Conservation (phyloP, 495 filamentous ascomycete genomes). For the Jackrogersella multiformis region DNA sequence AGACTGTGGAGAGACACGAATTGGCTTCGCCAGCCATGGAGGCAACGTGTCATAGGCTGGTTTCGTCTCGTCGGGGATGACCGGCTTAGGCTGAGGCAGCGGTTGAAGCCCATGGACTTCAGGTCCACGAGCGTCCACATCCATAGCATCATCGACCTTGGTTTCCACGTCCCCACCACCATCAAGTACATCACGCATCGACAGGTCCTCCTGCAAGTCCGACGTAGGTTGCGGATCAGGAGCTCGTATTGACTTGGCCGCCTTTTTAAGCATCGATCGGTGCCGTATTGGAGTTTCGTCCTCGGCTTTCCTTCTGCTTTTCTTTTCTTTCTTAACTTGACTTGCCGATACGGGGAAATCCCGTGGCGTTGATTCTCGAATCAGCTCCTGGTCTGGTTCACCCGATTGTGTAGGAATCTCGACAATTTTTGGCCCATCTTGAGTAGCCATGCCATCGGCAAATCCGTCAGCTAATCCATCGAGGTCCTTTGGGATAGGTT, state of each 20-base stretch:
- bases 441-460: neutral
- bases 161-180: slow-evolving; percentile 39
- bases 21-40: slow-evolving; percentile 78
- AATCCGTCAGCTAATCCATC: slow-evolving; percentile 10
- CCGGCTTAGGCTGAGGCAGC: slow-evolving; percentile 76
- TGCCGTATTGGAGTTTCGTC: slow-evolving; percentile 50
- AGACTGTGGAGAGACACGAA: slow-evolving; percentile 66
- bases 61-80: slow-evolving; percentile 60
- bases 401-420: neutral
- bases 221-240: slow-evolving; percentile 34
- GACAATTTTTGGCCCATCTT: neutral
- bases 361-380: neutral
- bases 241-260: slow-evolving; percentile 56
- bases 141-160: slow-evolving; percentile 36
- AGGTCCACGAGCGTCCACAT: slow-evolving; percentile 46
- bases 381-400: neutral
- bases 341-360: slow-evolving; percentile 10
- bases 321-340: slow-evolving; percentile 45
- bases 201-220: slow-evolving; percentile 42
- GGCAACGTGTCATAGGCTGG: slow-evolving; percentile 67
- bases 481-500: neutral
- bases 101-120: slow-evolving; percentile 75
- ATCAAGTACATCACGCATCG: slow-evolving; percentile 44
- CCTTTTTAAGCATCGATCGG: slow-evolving; percentile 58
- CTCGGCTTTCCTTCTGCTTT: slow-evolving; percentile 46